Base-by-base conservation (phyloP, 2,329 filamentous ascomycete species). In the Xylaria sp. region DNA sequence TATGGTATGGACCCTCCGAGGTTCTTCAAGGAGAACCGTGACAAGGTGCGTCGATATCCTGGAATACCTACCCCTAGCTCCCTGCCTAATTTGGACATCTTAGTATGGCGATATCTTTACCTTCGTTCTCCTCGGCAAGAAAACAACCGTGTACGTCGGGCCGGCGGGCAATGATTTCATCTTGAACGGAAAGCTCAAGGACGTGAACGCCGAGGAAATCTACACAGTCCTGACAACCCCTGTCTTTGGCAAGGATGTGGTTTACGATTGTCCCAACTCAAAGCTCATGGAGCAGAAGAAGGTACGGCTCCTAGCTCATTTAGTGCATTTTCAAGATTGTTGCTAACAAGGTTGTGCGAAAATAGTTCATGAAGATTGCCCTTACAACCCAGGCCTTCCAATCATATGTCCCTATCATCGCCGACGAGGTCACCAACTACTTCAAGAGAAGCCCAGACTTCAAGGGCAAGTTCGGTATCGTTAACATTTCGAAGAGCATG, bases 211-310 rank as follows among this genome's bases (percentile, higher is more conserved):
- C 42, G 94, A 97, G 81, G 93, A 97, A 76, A 92, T 97, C 71
- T 97, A 97, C 82, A 91, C 88, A 64, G 91, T 92, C 64, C 85
- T 97, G 69, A 90, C 88, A 6, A 89, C 87, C 24, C 88, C 88
- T 27, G 88, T 90, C 56, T 97, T 97, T 78, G 93, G 93, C 73
- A 90, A 89, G 75, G 91, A 94, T 82, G 93, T 97, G 30, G 92
- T 97, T 62, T 97, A 97, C 78, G 93, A 97, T 79, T 96, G 93
- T 82, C 93, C 93, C 50, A 97, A 97, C 79, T 86, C 93, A 67
- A 97, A 97, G 82, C 87, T 97, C 77, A 97, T 97, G 93, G 93
- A 97, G 83, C 93, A 97, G 85, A 97, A 97, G 85, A 96, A 95
- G 89, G 92, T 94, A 79, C 70, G 81, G 19, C 34, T 12, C 64